A percentile compares a stretch with the other conserved stretches of the same genome.
Evolutionary conservation across 2,329 filamentous ascomycete species (phyloP).

Genomic region (Claviceps fusiformis): DNA sequence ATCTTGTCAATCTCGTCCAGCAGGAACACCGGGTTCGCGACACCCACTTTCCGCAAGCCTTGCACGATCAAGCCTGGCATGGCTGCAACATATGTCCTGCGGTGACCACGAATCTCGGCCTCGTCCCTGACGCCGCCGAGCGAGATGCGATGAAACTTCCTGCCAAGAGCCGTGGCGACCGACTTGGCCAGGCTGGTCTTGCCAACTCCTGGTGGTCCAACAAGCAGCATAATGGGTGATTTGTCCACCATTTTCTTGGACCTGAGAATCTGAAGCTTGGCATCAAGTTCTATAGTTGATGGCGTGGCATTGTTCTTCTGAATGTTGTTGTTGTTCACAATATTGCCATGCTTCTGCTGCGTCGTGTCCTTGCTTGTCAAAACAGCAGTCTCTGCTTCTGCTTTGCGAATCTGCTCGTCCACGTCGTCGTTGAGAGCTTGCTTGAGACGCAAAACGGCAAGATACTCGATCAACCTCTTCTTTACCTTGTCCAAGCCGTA

Average conservation of each 20-base stretch:
- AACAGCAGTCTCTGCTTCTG: slow-evolving; percentile 49
- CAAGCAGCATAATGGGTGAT: slow-evolving; percentile 85
- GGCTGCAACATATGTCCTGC: slow-evolving; percentile 93
- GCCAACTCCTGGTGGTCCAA: slow-evolving; percentile 85
- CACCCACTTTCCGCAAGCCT: slow-evolving; percentile 87
- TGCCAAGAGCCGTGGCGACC: slow-evolving; percentile 77
- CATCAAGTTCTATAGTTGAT: slow-evolving; percentile 22
- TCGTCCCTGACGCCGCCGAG: slow-evolving; percentile 92
- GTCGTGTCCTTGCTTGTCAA: slow-evolving; percentile 23
- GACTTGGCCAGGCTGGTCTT: slow-evolving; percentile 94
- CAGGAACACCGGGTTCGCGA: slow-evolving; percentile 87
- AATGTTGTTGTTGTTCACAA: neutral
- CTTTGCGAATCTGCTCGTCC: slow-evolving; percentile 60
- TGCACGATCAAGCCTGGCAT: slow-evolving; percentile 95
- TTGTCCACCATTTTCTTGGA: slow-evolving; percentile 83
- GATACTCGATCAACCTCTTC: slow-evolving; percentile 86
- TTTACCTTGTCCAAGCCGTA: slow-evolving; percentile 96
- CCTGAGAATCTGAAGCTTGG: slow-evolving; percentile 63
- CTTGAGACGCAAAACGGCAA: slow-evolving; percentile 92
- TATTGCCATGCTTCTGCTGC: neutral
- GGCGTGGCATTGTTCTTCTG: neutral
- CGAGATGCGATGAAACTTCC: slow-evolving; percentile 95
- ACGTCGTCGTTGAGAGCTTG: slow-evolving; percentile 77
- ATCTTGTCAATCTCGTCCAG: slow-evolving; percentile 98
- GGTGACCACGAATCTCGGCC: slow-evolving; percentile 89